These are phyloP conservation scores for Microthlaspi erraticum DNA, from an alignment of 345 rosid species.

Conservation along the genomic window DNA sequence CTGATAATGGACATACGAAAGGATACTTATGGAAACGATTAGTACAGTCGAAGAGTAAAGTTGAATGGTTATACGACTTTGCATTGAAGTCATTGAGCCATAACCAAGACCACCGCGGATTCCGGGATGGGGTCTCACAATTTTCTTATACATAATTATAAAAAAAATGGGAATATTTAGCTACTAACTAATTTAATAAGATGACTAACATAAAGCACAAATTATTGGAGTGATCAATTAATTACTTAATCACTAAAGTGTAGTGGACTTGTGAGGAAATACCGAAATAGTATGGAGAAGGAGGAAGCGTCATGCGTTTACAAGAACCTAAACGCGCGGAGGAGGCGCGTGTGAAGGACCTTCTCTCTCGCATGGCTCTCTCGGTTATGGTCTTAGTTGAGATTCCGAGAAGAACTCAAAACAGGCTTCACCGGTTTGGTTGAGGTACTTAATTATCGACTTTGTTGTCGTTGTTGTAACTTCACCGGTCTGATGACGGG, in stretches of 20 bases:
- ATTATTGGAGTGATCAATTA: not conserved
- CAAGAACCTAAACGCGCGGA: conserved; percentile 60
- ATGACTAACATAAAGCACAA: not conserved
- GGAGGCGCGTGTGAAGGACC: conserved; percentile 77
- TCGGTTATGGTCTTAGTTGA: conserved; percentile 55
- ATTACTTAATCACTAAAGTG: not conserved
- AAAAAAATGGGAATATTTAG: not conserved
- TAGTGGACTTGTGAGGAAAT: conserved; percentile 1
- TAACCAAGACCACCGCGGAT: no score
- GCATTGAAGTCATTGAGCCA: no score
- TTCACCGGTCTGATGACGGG: no score
- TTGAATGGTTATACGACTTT: no score
- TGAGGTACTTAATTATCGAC: not conserved
- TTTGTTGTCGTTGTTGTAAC: not conserved
- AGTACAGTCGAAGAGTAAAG: no score
- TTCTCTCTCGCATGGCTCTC: conserved; percentile 81
- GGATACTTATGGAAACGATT: no score
- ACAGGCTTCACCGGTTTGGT: conserved; percentile 34
- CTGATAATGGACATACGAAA: no score
- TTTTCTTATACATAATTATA: not conserved
- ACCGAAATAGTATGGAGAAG: not conserved
- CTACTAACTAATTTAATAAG: not conserved
- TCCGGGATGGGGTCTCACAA: no score
- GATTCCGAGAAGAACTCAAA: conserved; percentile 2
- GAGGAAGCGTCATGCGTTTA: conserved; percentile 52